phyloP scores from a whole-genome alignment of 192 early-diverging fungal species.

The Powellomyces hirtus region DNA sequence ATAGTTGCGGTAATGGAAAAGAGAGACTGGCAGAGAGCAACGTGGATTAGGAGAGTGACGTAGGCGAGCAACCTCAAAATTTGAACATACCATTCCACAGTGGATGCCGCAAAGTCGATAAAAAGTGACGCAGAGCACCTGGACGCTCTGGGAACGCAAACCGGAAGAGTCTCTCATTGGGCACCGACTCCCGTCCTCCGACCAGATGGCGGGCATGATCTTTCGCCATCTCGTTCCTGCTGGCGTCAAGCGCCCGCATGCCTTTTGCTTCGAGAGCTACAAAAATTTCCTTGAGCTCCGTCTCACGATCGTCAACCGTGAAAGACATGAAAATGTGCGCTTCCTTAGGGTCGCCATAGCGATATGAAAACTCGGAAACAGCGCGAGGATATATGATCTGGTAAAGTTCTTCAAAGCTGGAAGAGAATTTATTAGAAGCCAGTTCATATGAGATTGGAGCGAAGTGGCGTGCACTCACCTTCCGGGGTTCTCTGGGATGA shows the following conservation, averaged over 20 bases:
- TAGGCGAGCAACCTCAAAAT: neutral
- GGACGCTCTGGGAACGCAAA: conserved; percentile 97
- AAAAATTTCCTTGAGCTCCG: conserved; percentile 72
- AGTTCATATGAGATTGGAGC: too few relatives aligned
- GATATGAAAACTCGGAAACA: conserved; percentile 92
- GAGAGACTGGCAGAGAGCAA: conserved; percentile 69
- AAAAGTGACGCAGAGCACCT: conserved; percentile 86
- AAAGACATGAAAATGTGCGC: conserved; percentile 93
- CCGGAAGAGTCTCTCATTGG: conserved; percentile 86
- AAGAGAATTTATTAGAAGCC: neutral
- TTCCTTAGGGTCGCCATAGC: conserved; percentile 69
- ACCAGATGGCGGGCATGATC: conserved; percentile 93
- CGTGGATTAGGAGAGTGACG: neutral
- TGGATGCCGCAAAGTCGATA: conserved; percentile 55
- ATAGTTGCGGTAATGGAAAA: conserved; percentile 97
- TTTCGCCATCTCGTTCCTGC: conserved; percentile 88
- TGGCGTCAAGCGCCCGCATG: conserved; percentile 82
- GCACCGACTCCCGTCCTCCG: conserved; percentile 74
- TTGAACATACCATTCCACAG: conserved; percentile 26
- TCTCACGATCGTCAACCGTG: conserved; percentile 66
- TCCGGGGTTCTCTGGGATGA: conserved; percentile 91
- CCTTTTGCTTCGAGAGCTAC: conserved; percentile 46
- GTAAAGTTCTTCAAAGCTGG: conserved; percentile 75
- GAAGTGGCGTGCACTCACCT: conserved; percentile 45
- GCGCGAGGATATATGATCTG: conserved; percentile 73